Conservation (phyloP, 2,329 filamentous ascomycete species). For the Aspergillus ochraceoroseus region DNA sequence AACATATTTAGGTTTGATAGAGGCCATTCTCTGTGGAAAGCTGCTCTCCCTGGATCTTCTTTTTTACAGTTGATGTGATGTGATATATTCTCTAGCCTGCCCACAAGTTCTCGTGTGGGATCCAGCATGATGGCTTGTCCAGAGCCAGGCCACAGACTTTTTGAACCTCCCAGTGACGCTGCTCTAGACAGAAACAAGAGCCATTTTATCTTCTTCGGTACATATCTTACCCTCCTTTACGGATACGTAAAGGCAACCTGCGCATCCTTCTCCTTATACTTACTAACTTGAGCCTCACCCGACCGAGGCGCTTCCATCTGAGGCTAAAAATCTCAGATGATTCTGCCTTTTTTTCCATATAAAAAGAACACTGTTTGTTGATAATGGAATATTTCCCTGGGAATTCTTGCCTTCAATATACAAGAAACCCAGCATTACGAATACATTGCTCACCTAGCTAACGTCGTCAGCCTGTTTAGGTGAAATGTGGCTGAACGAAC, state of each 20-base stretch:
- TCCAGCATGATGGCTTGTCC: not conserved
- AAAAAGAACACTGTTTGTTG: too few species aligned
- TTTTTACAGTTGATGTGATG: not conserved
- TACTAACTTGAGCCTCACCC: too few species aligned
- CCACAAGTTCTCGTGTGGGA: not conserved
- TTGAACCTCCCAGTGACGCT: not conserved
- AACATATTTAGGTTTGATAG: conserved; percentile 16
- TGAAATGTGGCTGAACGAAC: not conserved
- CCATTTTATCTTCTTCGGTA: not conserved
- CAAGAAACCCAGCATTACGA: too few species aligned
- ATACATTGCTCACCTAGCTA: too few species aligned
- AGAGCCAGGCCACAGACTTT: not conserved
- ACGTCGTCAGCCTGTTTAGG: too few species aligned
- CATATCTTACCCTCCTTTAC: not conserved
- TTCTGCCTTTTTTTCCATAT: too few species aligned
- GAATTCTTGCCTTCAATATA: too few species aligned
- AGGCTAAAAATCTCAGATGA: too few species aligned
- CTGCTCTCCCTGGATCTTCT: not conserved
- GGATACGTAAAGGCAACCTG: too few species aligned
- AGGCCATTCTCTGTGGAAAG: not conserved
- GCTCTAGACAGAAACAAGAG: not conserved
- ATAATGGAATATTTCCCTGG: too few species aligned
- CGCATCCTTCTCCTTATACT: too few species aligned
- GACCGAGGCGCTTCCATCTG: too few species aligned
- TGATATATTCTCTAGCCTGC: not conserved